phyloP scores from a whole-genome alignment of 305 asterid species.

The Nicotiana rustica region DNA sequence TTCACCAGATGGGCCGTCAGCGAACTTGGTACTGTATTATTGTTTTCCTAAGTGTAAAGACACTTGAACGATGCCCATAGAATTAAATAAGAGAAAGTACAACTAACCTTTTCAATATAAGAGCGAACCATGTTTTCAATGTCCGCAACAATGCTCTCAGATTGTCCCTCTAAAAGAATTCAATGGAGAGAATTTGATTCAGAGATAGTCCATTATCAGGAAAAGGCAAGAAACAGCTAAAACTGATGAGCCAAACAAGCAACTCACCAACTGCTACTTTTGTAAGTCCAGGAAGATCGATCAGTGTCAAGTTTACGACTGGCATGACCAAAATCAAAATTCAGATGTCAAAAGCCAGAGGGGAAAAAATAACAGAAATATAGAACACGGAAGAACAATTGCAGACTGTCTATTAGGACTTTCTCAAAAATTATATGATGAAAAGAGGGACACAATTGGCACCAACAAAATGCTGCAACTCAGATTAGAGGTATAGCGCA shows the following conservation, averaged over 20 bases:
- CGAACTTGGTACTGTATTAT: not conserved
- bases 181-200: conserved; percentile 26
- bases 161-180: conserved; percentile 77
- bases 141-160: conserved; percentile 82
- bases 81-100: not conserved
- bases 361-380: not conserved
- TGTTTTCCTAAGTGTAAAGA: not conserved
- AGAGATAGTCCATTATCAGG: conserved; percentile 14
- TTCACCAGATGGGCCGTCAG: not conserved
- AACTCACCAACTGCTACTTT: conserved; percentile 96
- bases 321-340: conserved; percentile 47
- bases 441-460: conserved; percentile 14
- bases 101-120: conserved; percentile 84
- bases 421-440: not conserved
- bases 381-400: conserved; percentile 13
- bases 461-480: conserved; percentile 25
- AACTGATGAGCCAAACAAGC: conserved; percentile 26
- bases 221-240: conserved; percentile 28
- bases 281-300: conserved; percentile 98
- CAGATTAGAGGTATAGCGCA: not conserved
- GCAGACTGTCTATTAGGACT: not conserved
- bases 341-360: conserved; percentile 14
- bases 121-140: conserved; percentile 97
- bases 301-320: conserved; percentile 94
- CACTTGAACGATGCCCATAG: not conserved